A percentile compares a stretch with the other conserved stretches of the same genome.
phyloP scores from a whole-genome alignment of 306 rosid genomes.

The Styphnolobium japonicum region DNA sequence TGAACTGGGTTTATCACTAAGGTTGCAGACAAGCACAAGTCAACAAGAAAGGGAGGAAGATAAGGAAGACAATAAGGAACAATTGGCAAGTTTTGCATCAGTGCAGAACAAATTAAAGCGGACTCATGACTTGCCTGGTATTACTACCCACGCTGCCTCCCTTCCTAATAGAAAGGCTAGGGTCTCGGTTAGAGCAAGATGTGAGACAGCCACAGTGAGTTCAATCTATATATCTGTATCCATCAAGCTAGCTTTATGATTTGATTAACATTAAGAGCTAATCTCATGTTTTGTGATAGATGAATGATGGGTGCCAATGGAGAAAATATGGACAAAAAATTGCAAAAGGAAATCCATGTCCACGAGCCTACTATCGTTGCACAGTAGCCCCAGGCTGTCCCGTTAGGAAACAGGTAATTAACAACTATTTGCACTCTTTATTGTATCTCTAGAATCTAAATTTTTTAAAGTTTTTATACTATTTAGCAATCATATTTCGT shows the following conservation, averaged over 20 bases:
- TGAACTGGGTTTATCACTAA: slow-evolving; percentile 70
- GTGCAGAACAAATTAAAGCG: slow-evolving; percentile 51
- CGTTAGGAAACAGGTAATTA: slow-evolving; percentile 77
- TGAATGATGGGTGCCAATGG: slow-evolving; percentile 98
- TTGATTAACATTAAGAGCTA: not conserved
- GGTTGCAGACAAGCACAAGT: slow-evolving; percentile 46
- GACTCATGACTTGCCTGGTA: slow-evolving; percentile 23
- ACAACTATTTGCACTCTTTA: not conserved
- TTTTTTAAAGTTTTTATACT: not conserved
- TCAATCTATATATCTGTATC: not conserved
- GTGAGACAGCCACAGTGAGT: slow-evolving; percentile 87
- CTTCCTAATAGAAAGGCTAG: slow-evolving; percentile 83
- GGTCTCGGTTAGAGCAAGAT: slow-evolving; percentile 96
- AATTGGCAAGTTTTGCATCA: slow-evolving; percentile 21
- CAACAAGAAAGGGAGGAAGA: slow-evolving; percentile 26
- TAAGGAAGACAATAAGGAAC: slow-evolving; percentile 22
- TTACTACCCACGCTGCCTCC: slow-evolving; percentile 38
- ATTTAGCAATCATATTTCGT: not conserved
- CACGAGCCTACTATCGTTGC: slow-evolving; percentile 94
- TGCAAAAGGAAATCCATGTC: slow-evolving; percentile 94
- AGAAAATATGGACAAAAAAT: slow-evolving; percentile 96
- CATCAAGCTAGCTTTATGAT: not conserved
- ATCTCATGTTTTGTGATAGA: slow-evolving; percentile 31
- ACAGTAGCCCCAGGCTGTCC: slow-evolving; percentile 90
- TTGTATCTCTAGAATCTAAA: not conserved